Percentiles rank a stretch among this genome's conserved stretches.
Conservation (phyloP, 83 land plant genomes). For the Diphasiastrum complanatum region DNA sequence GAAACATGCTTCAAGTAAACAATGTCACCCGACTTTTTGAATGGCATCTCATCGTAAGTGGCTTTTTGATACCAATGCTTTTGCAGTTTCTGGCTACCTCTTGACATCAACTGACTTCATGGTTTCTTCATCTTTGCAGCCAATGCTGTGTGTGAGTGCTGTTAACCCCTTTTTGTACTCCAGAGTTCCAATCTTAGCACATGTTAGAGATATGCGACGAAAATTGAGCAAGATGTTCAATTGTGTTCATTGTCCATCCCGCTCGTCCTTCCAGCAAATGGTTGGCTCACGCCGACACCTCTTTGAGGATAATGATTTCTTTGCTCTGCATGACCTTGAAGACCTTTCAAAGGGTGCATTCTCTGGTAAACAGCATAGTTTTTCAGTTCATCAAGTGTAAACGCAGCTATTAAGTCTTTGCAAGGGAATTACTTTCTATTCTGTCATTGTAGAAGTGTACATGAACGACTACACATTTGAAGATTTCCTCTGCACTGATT, state of each 20-base stretch:
- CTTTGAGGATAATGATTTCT: slow-evolving; percentile 84
- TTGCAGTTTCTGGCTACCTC: too few species aligned
- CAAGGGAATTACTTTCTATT: not conserved
- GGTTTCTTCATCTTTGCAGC: slow-evolving; percentile 45
- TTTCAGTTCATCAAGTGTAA: not conserved
- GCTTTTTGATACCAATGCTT: too few species aligned
- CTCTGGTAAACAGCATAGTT: slow-evolving; percentile 47
- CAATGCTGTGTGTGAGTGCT: slow-evolving; percentile 95
- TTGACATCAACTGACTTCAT: not conserved
- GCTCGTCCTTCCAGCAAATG: slow-evolving; percentile 51
- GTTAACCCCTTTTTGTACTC: slow-evolving; percentile 85
- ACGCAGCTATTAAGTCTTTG: not conserved
- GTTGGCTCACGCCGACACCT: slow-evolving; percentile 74
- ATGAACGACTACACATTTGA: not conserved
- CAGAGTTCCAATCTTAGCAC: slow-evolving; percentile 68
- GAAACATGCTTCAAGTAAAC: too few species aligned
- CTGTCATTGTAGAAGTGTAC: not conserved
- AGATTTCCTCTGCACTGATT: not conserved
- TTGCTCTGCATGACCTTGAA: slow-evolving; percentile 81
- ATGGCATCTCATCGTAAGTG: too few species aligned
- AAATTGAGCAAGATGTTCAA: slow-evolving; percentile 63
- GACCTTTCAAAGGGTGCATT: slow-evolving; percentile 95
- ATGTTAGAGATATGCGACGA: slow-evolving; percentile 63
- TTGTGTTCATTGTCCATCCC: slow-evolving; percentile 73
- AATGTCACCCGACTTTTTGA: too few species aligned